phyloP scores from a whole-genome alignment of 345 rosid species.

The Brassica cretica region DNA sequence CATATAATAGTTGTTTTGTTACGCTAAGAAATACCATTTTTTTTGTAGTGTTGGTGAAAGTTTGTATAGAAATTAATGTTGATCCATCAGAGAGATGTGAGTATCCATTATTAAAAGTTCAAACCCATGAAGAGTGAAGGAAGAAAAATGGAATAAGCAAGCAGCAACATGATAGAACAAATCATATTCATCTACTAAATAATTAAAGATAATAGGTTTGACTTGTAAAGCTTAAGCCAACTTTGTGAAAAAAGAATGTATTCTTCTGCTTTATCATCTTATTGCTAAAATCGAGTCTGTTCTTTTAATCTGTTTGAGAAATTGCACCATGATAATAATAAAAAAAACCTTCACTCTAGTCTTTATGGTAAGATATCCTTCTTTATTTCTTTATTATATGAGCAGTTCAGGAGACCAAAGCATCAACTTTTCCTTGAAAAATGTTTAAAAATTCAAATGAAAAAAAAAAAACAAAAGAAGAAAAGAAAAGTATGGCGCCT shows the following conservation, averaged over 20 bases:
- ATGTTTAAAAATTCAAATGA: background rate
- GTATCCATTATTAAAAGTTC: slow-evolving; percentile 3
- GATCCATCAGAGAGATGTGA: background rate
- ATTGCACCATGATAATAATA: slow-evolving; percentile 27
- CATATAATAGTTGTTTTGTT: no score
- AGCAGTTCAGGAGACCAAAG: background rate
- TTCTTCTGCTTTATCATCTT: slow-evolving; percentile 32
- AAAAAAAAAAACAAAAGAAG: background rate
- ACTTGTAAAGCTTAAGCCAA: slow-evolving; percentile 37
- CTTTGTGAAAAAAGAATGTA: slow-evolving; percentile 34
- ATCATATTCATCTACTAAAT: slow-evolving; percentile 34
- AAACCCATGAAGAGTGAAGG: slow-evolving; percentile 8
- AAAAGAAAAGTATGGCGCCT: background rate
- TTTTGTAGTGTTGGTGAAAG: background rate
- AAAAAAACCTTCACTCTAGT: slow-evolving; percentile 30
- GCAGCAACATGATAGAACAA: slow-evolving; percentile 19
- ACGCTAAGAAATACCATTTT: no score
- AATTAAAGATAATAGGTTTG: slow-evolving; percentile 35
- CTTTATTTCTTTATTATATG: slow-evolving; percentile 9
- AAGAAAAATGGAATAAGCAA: slow-evolving; percentile 30
- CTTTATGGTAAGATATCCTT: slow-evolving; percentile 34
- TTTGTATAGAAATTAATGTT: slow-evolving; percentile 6
- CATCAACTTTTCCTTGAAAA: background rate
- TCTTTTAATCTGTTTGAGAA: slow-evolving; percentile 26
- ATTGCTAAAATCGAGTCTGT: slow-evolving; percentile 27